Conservation (phyloP, 176 grass and related monocot genomes). For the Microstegium vimineum region DNA sequence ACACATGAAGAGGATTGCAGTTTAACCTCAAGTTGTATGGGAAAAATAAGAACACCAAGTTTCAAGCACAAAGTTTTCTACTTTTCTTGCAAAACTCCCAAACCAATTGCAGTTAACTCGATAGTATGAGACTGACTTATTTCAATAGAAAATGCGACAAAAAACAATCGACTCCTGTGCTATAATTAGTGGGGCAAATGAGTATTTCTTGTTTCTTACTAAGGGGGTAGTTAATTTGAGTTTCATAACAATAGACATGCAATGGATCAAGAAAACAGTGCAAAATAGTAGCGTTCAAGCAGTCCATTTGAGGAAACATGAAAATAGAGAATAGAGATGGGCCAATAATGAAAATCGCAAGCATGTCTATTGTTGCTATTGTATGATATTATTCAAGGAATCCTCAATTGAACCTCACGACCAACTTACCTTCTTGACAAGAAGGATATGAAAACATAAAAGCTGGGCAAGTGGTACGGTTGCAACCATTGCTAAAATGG, state of each 20-base stretch:
- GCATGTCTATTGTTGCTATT: not conserved
- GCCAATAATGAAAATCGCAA: not conserved
- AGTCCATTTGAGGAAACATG: not conserved
- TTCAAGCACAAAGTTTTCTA: not conserved
- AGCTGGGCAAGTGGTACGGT: slow-evolving; percentile 83
- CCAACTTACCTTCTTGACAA: slow-evolving; percentile 65
- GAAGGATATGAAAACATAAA: slow-evolving; percentile 78
- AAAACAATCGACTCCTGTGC: not conserved
- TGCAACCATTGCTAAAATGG: slow-evolving; percentile 80
- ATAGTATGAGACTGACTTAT: not conserved
- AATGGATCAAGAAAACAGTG: not conserved
- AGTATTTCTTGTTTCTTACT: not conserved
- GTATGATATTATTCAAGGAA: slow-evolving; percentile 11
- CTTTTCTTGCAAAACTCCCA: not conserved
- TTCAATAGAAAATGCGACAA: not conserved
- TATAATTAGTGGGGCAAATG: not conserved
- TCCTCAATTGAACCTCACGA: not conserved
- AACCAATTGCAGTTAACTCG: not conserved
- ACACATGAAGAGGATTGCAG: not conserved
- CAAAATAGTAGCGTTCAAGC: slow-evolving; percentile 3
- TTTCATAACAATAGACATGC: not conserved
- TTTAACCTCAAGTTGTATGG: not conserved
- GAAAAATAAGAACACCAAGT: slow-evolving; percentile 16
- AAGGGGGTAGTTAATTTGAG: not conserved
- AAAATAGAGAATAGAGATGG: not conserved